Conservation (phyloP, 2,329 filamentous ascomycete genomes). For the Penicillium verrucosum region DNA sequence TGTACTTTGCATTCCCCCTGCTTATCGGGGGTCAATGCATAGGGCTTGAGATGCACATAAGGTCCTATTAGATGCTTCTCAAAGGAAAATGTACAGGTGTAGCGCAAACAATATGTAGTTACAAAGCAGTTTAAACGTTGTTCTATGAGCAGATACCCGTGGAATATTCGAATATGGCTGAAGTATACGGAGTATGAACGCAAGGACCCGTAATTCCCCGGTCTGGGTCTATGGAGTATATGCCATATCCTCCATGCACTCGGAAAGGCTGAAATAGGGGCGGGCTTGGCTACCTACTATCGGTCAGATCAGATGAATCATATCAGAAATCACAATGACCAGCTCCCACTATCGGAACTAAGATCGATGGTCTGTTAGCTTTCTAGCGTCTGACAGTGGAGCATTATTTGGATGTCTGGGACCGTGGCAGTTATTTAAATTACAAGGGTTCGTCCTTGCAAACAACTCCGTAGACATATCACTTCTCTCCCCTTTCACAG, state of each 20-base stretch:
- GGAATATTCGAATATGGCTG: neutral
- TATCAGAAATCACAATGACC: slow-evolving; percentile 23
- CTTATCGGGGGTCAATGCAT: slow-evolving; percentile 12
- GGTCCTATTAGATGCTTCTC: too few species aligned
- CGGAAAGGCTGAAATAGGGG: slow-evolving; percentile 13
- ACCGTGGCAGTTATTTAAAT: slow-evolving; percentile 22
- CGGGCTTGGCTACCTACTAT: slow-evolving; percentile 20
- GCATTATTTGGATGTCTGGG: slow-evolving; percentile 8
- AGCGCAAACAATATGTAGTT: neutral
- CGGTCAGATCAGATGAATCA: slow-evolving; percentile 21
- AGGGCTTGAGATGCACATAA: neutral
- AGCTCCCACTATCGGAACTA: slow-evolving; percentile 24
- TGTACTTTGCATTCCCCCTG: slow-evolving; percentile 5
- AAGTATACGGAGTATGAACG: neutral
- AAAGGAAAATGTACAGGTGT: neutral
- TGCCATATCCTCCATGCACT: slow-evolving; percentile 3
- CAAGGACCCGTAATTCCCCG: slow-evolving; percentile 21
- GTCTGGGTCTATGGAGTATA: slow-evolving; percentile 8
- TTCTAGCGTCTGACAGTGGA: slow-evolving; percentile 26
- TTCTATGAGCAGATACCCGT: neutral
- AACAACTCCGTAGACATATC: slow-evolving; percentile 22
- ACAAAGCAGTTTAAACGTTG: neutral
- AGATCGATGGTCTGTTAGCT: slow-evolving; percentile 15
- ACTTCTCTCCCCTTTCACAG: slow-evolving; percentile 9
- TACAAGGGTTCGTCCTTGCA: slow-evolving; percentile 23